Evolutionary conservation across 495 filamentous ascomycete species (phyloP), one percentile per base, ranked within the genome.

Genomic region (Copromyces sp.): DNA sequence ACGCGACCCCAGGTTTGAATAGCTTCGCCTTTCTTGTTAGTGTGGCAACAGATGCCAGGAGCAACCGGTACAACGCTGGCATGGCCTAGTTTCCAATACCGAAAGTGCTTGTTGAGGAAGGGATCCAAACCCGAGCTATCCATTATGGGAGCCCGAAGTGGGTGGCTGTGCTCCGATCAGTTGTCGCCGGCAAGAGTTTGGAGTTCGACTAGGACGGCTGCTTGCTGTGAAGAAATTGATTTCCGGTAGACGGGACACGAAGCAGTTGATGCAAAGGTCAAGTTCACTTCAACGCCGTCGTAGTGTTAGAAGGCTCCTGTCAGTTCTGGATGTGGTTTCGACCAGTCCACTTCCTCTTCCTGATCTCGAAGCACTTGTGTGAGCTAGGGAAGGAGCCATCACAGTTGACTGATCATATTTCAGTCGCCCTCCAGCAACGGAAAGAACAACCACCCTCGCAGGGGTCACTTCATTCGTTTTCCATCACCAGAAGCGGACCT

Each of bases 21-120:
- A 47, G 9, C 0, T 20, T n/a, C 7, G 3, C 44, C 44, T 9
- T 20, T n/a, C 0, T 0, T 20, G 1, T 11, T 4, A n/a, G 1
- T 0, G n/a, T 11, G 44, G n/a, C 17, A 4, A 47, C 0, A n/a
- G 3, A 47, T 3, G 7, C 8, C n/a, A 9, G 2, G 0, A 3
- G 2, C 8, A 47, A 20, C 1, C 3, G n/a, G 17, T n/a, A 8
- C 39, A 8, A 40, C 24, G 24, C 24, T 24, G 24, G 24, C 39
- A 40, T 40, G 39, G 39, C 39, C 44, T 11, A 47, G 17, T 20
- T 47, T 47, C 44, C 44, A 24, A 20, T 9, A 7, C 44, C 8
- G 3, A 4, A 45, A 47, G 3, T 47, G n/a, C n/a, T 0, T 9
- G 8, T 20, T 20, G 9, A 47, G 44, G n/a, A 47, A 47, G 3